Evolutionary conservation across 1,139 yeast species (phyloP), one percentile per base, ranked within the genome.

Genomic region (Zygosaccharomyces sapae): DNA sequence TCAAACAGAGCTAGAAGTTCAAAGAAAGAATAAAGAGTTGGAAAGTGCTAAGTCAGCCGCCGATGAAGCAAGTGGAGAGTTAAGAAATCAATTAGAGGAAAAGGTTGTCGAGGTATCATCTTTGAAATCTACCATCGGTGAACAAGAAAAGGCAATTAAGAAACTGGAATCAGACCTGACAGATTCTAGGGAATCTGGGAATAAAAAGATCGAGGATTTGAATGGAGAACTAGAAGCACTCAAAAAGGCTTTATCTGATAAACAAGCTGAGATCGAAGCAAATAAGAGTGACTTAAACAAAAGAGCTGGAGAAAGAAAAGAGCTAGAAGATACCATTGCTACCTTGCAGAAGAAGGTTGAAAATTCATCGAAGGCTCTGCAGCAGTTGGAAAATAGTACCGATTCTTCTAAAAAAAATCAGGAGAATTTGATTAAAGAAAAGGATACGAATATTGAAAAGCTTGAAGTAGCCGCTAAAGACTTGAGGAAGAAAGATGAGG

Each of bases 331-430:
- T 10, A 30, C 27, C 6, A 38, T 47, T 1, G 39, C 33, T 7
- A 38, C 30, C 7, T 33, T 51, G 10, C 38, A 43, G 19, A 30
- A 45, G 27, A 30, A 48, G 5, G 33, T 50, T 20, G 30, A 43
- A 2, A 43, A 45, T 20, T 29, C 46, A 4, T 42, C 48, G 18
- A 31, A 45, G 9, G 46, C 45, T 13, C 19, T 33, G 4, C 13
- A 25, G 16, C 24, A 29, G 24, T 20, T 38, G 18, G 18, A 25
- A 24, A 10, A 5, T 12, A n/a, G 24, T 4, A 13, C 18, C 6
- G 18, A 19, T n/a, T n/a, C 31, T 4, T 18, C n/a, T 5, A 40
- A 45, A 25, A 50, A 55, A 33, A 42, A 46, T 20, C 40, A 49
- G 18, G 33, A 44, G 13, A 16, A 13, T 7, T 24, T 16, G 13